Evolutionary conservation across 2,329 filamentous ascomycete genomes (phyloP).

Genomic region (Epichloe scottii): DNA sequence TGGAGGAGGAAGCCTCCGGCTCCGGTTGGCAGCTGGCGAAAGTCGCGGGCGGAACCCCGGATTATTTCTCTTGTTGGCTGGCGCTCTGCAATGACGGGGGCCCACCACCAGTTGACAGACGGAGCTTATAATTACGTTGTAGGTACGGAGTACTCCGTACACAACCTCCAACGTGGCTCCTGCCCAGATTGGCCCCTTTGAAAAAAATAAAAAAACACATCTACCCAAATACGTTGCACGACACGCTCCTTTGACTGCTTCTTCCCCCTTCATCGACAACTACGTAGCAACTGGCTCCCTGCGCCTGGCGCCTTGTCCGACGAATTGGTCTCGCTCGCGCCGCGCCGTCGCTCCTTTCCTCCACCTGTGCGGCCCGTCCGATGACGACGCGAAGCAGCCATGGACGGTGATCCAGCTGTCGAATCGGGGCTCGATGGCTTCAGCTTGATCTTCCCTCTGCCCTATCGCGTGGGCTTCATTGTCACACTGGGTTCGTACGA

Average conservation of each 20-base stretch:
- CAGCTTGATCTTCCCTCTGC: conserved; percentile 75
- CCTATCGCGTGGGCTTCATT: conserved; percentile 79
- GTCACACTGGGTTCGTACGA: conserved; percentile 59
- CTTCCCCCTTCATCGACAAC: too few species aligned
- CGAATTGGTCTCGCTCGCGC: not conserved
- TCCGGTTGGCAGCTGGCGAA: too few species aligned
- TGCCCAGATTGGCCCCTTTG: not conserved
- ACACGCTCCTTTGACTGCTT: not conserved
- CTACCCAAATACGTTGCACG: not conserved
- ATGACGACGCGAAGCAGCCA: conserved; percentile 22
- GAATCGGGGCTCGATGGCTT: conserved; percentile 69
- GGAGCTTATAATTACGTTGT: too few species aligned
- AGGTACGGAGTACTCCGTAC: too few species aligned
- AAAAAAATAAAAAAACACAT: not conserved
- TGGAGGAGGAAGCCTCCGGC: too few species aligned
- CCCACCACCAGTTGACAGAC: too few species aligned
- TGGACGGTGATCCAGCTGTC: conserved; percentile 64
- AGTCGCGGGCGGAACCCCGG: too few species aligned
- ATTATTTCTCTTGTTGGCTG: too few species aligned
- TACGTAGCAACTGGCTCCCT: not conserved
- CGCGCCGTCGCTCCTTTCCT: not conserved
- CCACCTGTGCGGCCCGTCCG: not conserved
- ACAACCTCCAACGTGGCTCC: not conserved
- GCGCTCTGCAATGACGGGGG: too few species aligned
- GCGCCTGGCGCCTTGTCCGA: not conserved